Conservation (phyloP, 1,139 yeast species). For the Blastobotrys illinoisensis region DNA sequence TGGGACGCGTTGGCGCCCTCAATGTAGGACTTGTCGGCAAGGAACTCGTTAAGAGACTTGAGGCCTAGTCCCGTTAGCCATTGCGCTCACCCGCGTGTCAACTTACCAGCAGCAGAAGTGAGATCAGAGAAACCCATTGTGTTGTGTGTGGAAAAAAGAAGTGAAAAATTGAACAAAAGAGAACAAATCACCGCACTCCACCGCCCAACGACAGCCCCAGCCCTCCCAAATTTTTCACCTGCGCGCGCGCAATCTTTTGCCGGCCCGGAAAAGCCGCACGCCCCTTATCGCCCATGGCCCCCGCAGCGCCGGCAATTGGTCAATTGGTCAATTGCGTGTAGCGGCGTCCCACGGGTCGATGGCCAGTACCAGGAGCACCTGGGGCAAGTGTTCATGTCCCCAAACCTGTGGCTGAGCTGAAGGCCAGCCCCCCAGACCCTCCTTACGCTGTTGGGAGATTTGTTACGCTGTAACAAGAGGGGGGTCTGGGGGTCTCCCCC, state of each 20-base stretch:
- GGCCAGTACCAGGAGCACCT: too few relatives aligned
- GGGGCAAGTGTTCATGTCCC: too few relatives aligned
- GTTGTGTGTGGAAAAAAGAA: conserved; percentile 1
- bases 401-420: too few relatives aligned
- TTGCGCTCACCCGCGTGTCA: neutral
- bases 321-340: too few relatives aligned
- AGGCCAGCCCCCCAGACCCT: too few relatives aligned
- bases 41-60: conserved; percentile 77
- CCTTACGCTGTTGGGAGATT: too few relatives aligned
- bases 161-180: neutral
- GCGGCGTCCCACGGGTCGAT: too few relatives aligned
- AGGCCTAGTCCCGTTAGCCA: conserved; percentile 43
- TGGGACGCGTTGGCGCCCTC: conserved; percentile 73
- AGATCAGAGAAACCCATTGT: conserved; percentile 40
- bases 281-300: too few relatives aligned
- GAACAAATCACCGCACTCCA: neutral
- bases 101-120: conserved; percentile 38
- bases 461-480: too few relatives aligned
- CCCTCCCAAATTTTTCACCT: neutral
- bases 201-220: neutral
- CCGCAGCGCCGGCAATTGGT: too few relatives aligned
- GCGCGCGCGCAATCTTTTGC: neutral
- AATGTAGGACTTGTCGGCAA: conserved; percentile 88
- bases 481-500: too few relatives aligned
- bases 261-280: neutral